phyloP scores from a whole-genome alignment of 176 grass and related monocot genomes.

The Triticum turgidum region DNA sequence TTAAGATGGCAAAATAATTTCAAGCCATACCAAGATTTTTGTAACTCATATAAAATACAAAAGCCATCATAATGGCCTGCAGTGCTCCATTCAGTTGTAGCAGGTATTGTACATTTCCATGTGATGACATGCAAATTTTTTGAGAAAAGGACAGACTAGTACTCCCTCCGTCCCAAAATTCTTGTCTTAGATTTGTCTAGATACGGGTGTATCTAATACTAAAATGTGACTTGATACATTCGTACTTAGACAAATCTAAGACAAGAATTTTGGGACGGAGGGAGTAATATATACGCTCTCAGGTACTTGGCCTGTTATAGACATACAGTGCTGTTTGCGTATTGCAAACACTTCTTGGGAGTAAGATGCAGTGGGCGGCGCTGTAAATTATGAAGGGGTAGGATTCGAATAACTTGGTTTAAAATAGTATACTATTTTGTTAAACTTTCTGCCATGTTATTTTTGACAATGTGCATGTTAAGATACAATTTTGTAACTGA shows the following conservation, averaged over 20 bases:
- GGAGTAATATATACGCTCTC: neutral
- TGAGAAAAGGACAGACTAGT: neutral
- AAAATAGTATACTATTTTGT: neutral
- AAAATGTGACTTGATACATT: too few relatives aligned
- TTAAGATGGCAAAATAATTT: conserved; percentile 71
- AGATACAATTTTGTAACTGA: neutral
- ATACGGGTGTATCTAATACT: too few relatives aligned
- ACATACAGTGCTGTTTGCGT: neutral
- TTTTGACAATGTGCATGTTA: neutral
- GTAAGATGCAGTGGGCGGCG: neutral
- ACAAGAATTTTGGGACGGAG: too few relatives aligned
- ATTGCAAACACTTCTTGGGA: neutral
- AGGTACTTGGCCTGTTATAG: neutral
- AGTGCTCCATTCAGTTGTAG: conserved; percentile 13
- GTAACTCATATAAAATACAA: conserved; percentile 58
- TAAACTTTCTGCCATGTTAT: neutral
- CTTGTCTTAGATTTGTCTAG: too few relatives aligned
- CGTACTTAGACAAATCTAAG: too few relatives aligned
- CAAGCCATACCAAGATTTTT: conserved; percentile 78
- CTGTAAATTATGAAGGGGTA: neutral
- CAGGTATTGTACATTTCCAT: neutral
- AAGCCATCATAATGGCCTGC: conserved; percentile 30
- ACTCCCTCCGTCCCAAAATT: too few relatives aligned
- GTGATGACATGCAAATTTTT: neutral
- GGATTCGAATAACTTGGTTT: neutral